Evolutionary conservation across 495 filamentous ascomycete species (phyloP).

Genomic region (Penicillium argentinense): DNA sequence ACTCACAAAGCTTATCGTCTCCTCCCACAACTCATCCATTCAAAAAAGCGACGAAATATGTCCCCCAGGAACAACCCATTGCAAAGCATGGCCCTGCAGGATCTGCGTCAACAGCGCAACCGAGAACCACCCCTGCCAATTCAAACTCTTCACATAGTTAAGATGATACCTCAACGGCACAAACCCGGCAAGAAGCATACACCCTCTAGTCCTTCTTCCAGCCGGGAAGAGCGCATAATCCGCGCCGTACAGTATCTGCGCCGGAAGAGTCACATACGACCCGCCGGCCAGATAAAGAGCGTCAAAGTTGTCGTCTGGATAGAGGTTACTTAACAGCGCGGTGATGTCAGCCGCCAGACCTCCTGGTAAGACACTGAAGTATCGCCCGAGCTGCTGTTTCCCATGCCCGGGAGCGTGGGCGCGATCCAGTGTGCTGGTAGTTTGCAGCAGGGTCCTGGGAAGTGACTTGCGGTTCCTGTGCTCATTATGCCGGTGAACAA

Average conservation of each 20-base stretch:
- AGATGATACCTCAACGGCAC: constrained; percentile 1
- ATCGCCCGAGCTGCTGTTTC: constrained; percentile 3
- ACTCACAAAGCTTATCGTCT: background rate
- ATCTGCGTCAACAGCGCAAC: constrained; percentile 3
- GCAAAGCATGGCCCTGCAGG: background rate
- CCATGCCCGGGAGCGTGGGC: constrained; percentile 1
- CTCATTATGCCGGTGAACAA: constrained; percentile 6
- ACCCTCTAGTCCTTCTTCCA: constrained; percentile 5
- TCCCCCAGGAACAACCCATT: constrained; percentile 7
- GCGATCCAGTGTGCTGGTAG: constrained; percentile 3
- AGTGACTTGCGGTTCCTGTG: background rate
- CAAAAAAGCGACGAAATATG: constrained; percentile 6
- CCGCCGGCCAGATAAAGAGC: constrained; percentile 3
- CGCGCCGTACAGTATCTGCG: constrained; percentile 9
- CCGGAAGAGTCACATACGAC: constrained; percentile 5
- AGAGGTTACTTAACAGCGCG: background rate
- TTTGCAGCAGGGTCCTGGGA: constrained; percentile 2
- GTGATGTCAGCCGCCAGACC: constrained; percentile 3
- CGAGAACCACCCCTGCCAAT: constrained; percentile 8
- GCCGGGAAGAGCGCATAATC: constrained; percentile 6
- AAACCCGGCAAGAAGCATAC: constrained; percentile 3
- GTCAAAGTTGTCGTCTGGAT: constrained; percentile 6
- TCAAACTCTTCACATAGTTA: background rate
- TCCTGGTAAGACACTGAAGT: constrained; percentile 4
- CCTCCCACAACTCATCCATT: constrained; percentile 7